Base-by-base conservation (phyloP, 176 grass and related monocot genomes). In the Luzula sylvatica region DNA sequence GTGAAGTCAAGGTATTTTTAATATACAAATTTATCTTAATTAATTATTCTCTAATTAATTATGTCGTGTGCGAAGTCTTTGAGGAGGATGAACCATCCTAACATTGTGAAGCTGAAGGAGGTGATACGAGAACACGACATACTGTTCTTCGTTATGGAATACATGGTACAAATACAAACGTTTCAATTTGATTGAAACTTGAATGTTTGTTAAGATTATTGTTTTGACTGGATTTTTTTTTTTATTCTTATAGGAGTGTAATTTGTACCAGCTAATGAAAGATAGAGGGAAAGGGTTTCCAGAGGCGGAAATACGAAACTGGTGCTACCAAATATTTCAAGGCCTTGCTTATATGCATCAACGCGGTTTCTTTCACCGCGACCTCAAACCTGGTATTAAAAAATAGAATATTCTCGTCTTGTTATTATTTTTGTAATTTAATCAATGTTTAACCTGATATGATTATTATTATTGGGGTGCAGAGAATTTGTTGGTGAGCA, bases 191-290 rank as follows among this genome's bases (percentile, higher is more conserved):
- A 46, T 18, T 63, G 24, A 4, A 47, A 47, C 11, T 40, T 46
- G 9, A 3, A 38, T 63, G 7, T 26, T 46, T 14, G 4, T 18
- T 5, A 11, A n/a, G 19, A 41, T 46, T 13, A n/a, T n/a, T 3
- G 0, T 63, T 32, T 48, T 32, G 0, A 30, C 59, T 8, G 3
- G 19, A 63, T 32, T 46, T 2, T 18, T 47, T 29, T 26, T 13
- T 51, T 51, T 0, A 51, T 4, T 63, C 47, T 2, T 30, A 20
- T 11, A 30, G 24, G 41, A 47, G 11, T 98, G 75, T 61, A 90
- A 98, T 65, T 87, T 98, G 46, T 98, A 83, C 65, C 86, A 98
- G 60, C 82, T 98, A 71, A 98, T 92, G 93, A 98, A 90, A 74
- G 93, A 92, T 53, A 98, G 75, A 69, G 72, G 67, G 29, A 83